Base-by-base conservation (phyloP, 192 early-diverging fungal species). In the Glomus cerebriforme region DNA sequence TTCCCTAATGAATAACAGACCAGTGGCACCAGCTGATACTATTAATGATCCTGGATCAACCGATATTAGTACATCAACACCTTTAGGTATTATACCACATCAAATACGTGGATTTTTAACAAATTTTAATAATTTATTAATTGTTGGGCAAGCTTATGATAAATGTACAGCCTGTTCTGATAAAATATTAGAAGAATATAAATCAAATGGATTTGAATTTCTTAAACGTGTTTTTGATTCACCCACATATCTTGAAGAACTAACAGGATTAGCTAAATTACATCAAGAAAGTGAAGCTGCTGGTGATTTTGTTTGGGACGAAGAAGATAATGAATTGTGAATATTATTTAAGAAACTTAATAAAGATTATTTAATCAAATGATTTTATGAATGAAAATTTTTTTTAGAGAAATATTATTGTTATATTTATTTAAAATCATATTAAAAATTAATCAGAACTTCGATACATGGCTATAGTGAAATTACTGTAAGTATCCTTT, bases 61-160 rank as follows among this genome's bases (percentile, higher is more conserved):
- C 4, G 26, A 66, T 1, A 65, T 59, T 2, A 35, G 49, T 22
- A 43, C 35, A 7, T 73, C 75, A 4, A 83, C 84, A 0, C 74
- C 85, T 9, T 76, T 97, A 8, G 96, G 98, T n/a, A 64, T 89
- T 7, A 87, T 97, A 13, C 94, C 94, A 49, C 98, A 99, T 83
- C 98, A 99, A 87, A 95, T 99, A 27, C 88, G 98, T 45, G 97
- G 98, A 26, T 98, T 95, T 77, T 83, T 99, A 67, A 84, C 88
- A 0, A 91, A 95, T 54, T 98, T 97, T 84, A 92, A 88, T 32
- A 95, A 96, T 80, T 84, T 97, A 59, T 76, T 94, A 22, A 90
- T 99, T 29, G 87, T 88, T 26, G 96, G 97, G 0, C 91, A 92
- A 68, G 90, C 93, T 1, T 99, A 94, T 79, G 89, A 93, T 67